Base-by-base conservation (phyloP, 345 rosid genomes). In the Theobroma cacao region DNA sequence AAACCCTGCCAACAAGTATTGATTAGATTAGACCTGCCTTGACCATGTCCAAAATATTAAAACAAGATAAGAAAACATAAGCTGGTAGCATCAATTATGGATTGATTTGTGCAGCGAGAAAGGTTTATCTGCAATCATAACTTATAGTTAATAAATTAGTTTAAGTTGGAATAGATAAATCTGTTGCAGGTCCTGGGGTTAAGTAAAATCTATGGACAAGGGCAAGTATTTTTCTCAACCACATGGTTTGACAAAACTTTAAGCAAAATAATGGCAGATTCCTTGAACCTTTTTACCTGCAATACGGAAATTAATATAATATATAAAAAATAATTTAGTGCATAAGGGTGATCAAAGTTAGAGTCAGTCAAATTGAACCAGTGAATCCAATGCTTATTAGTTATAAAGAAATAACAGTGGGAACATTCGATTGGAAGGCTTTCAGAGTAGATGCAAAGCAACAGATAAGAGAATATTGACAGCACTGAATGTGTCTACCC, bases 301-400 rank as follows among this genome's bases (percentile, higher is more conserved):
- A 70, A 30, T 38, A 69, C 15, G 3, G 7, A 69, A 45, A 28
- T 28, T 69, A 43, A 14, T 43, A 43, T 2, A 14, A 41, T 5
- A 41, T 5, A 7, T 41, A 41, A 6, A 41, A 5, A 41, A n/a
- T 41, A 41, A 5, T 41, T 41, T 41, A 41, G 45, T 41, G 45
- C 7, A 41, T n/a, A 41, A 8, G 11, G 45, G 45, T 41, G 7
- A 41, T 41, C 45, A 41, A 41, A n/a, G 45, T 41, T 41, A 41
- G 45, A 41, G 9, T 41, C 45, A 41, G 45, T 41, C 45, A 41
- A 41, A 5, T 41, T 41, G 1, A 64, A 64, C 34, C 36, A 65
- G 45, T 65, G 30, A 65, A 65, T 38, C 70, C 70, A n/a, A 65
- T 65, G 50, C n/a, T 65, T 13, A n/a, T 38, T 65, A 65, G 50